Evolutionary conservation across 2,329 filamentous ascomycete genomes (phyloP).

Genomic region (Neoarthrinium moseri): DNA sequence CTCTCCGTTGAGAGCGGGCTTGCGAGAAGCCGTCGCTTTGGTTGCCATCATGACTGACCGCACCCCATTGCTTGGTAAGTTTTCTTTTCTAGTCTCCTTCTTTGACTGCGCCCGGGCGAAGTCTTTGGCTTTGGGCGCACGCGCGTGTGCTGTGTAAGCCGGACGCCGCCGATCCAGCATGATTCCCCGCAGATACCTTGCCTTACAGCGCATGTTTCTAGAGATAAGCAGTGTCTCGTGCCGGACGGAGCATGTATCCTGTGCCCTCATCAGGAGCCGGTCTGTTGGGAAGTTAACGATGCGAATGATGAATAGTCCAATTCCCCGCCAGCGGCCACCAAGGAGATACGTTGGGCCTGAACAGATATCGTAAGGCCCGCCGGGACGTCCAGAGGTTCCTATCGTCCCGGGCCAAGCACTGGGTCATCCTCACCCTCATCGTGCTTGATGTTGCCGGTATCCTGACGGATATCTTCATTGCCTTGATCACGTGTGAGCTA

Average conservation of each 20-base stretch:
- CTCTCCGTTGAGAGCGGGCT: not conserved
- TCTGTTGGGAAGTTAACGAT: no score
- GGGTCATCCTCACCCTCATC: conserved; percentile 41
- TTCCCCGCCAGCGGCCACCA: conserved; percentile 11
- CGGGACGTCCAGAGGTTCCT: conserved; percentile 21
- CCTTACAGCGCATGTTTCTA: no score
- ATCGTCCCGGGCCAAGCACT: conserved; percentile 42
- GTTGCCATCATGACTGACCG: not conserved
- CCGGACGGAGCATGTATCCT: no score
- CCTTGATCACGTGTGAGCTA: conserved; percentile 47
- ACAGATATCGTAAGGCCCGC: conserved; percentile 12
- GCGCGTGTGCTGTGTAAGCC: no score
- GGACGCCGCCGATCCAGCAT: no score
- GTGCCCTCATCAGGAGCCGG: no score
- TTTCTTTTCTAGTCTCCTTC: not conserved
- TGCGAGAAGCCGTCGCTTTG: not conserved
- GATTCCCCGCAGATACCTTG: no score
- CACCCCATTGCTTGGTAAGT: conserved; percentile 1
- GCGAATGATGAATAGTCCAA: no score
- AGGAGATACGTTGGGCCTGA: conserved; percentile 7
- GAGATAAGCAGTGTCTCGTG: no score
- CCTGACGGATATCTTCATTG: conserved; percentile 46
- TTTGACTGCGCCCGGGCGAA: no score
- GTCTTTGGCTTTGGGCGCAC: no score
- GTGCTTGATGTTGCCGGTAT: conserved; percentile 44